Percentiles rank a stretch among this genome's conserved stretches.
These are phyloP conservation scores for Sugiyamaella americana DNA, from an alignment of 805 yeast genomes.

Conservation along the genomic window DNA sequence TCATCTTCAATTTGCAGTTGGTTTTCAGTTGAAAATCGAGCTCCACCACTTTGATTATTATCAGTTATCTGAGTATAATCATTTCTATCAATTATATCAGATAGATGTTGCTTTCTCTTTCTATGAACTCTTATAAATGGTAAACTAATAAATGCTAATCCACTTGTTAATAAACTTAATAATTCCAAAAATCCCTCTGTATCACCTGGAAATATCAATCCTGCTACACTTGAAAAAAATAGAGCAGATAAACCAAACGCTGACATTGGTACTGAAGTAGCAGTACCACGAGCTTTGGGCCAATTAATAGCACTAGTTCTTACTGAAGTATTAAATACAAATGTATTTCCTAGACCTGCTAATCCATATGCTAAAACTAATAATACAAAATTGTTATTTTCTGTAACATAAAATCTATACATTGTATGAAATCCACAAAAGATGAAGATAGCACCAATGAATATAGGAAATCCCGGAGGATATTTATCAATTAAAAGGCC, in stretches of 20 bases:
- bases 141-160: slow-evolving; percentile 11
- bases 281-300: slow-evolving; percentile 63
- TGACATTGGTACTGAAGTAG: slow-evolving; percentile 70
- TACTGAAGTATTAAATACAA: slow-evolving; percentile 55
- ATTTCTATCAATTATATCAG: background rate
- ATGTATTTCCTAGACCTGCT: slow-evolving; percentile 65
- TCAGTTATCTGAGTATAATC: background rate
- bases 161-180: slow-evolving; percentile 17
- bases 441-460: slow-evolving; percentile 46
- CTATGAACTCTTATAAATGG: slow-evolving; percentile 19
- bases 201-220: slow-evolving; percentile 31
- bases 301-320: slow-evolving; percentile 67
- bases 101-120: background rate
- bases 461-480: slow-evolving; percentile 35
- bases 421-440: slow-evolving; percentile 52
- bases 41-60: background rate
- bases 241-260: slow-evolving; percentile 71
- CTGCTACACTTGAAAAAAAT: slow-evolving; percentile 49
- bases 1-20: background rate
- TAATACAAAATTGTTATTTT: slow-evolving; percentile 32
- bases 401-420: slow-evolving; percentile 39
- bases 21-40: background rate
- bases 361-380: slow-evolving; percentile 36
- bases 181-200: slow-evolving; percentile 20
- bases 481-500: slow-evolving; percentile 23